Percentiles rank a stretch among this genome's conserved stretches.
These are phyloP conservation scores for Sphagnum fallax DNA, from an alignment of 228 moss, liverwort and hornwort species.

Conservation along the genomic window DNA sequence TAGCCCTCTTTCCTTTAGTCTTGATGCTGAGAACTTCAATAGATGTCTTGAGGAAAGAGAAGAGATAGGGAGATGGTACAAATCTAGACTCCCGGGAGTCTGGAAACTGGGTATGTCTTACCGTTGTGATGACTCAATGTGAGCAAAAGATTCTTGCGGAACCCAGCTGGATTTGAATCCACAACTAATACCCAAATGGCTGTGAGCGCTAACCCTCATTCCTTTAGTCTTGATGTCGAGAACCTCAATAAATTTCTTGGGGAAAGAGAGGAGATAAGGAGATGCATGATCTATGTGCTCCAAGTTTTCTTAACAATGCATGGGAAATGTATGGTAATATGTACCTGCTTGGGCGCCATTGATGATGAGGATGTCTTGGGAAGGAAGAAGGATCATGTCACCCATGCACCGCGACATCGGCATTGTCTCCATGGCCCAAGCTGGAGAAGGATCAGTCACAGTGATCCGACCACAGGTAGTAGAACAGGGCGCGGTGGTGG, in stretches of 20 bases:
- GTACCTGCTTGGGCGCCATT: conserved; percentile 64
- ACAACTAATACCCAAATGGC: no score
- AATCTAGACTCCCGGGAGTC: no score
- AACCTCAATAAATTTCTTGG: not conserved
- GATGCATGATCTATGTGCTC: not conserved
- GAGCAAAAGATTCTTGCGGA: no score
- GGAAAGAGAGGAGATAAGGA: not conserved
- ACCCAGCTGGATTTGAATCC: no score
- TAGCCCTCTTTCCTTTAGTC: no score
- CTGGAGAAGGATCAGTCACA: conserved; percentile 23
- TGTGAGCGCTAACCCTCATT: no score
- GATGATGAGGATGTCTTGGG: conserved; percentile 53
- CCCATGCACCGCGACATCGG: conserved; percentile 47
- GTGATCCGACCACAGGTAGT: conserved; percentile 39
- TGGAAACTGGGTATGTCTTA: not conserved
- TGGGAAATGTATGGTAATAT: not conserved
- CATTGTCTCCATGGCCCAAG: conserved; percentile 41
- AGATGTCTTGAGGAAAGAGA: not conserved
- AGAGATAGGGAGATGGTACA: not conserved
- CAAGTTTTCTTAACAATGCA: not conserved
- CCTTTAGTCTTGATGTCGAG: no score
- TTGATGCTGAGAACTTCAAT: not conserved
- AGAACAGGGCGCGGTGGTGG: conserved; percentile 16
- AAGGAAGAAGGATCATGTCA: conserved; percentile 60
- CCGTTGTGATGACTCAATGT: not conserved